Percentiles rank a stretch among this genome's conserved stretches.
These are phyloP conservation scores for Malania oleifera DNA, from an alignment of 164 flowering plant species.

Conservation along the genomic window DNA sequence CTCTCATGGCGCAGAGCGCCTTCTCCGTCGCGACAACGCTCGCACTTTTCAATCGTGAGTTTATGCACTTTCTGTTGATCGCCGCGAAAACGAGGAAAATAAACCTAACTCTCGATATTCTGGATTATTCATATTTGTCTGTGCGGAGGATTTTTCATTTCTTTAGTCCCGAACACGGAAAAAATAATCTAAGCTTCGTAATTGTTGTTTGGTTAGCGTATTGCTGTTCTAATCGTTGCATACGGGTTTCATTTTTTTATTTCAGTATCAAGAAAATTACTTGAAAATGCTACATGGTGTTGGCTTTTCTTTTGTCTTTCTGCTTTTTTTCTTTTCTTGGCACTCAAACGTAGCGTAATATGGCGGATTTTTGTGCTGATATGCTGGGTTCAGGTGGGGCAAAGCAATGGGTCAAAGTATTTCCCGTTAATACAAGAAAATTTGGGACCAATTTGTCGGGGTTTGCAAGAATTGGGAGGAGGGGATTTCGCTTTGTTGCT, in stretches of 20 bases:
- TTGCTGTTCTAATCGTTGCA: too few species aligned
- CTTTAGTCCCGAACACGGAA: too few species aligned
- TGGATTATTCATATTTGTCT: too few species aligned
- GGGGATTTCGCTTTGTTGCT: slow-evolving; percentile 12
- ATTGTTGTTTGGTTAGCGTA: background rate
- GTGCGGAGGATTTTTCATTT: too few species aligned
- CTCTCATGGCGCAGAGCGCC: slow-evolving; percentile 13
- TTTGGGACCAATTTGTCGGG: slow-evolving; percentile 3
- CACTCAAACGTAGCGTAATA: background rate
- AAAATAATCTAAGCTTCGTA: background rate
- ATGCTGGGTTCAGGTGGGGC: slow-evolving; percentile 19
- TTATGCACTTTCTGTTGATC: background rate
- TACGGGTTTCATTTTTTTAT: too few species aligned
- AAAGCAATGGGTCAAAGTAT: slow-evolving; percentile 15
- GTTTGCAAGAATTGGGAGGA: background rate
- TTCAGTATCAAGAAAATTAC: too few species aligned
- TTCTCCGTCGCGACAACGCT: slow-evolving; percentile 14
- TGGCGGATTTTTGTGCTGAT: background rate
- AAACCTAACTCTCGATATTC: too few species aligned
- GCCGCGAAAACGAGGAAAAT: background rate
- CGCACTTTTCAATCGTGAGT: slow-evolving; percentile 17
- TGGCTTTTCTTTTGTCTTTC: background rate
- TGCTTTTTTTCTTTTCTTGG: background rate
- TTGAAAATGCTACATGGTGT: too few species aligned
- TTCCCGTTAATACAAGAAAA: slow-evolving; percentile 13